Base-by-base conservation (phyloP, 2,329 filamentous ascomycete species). In the Hymenotorrendiella dingleyae region DNA sequence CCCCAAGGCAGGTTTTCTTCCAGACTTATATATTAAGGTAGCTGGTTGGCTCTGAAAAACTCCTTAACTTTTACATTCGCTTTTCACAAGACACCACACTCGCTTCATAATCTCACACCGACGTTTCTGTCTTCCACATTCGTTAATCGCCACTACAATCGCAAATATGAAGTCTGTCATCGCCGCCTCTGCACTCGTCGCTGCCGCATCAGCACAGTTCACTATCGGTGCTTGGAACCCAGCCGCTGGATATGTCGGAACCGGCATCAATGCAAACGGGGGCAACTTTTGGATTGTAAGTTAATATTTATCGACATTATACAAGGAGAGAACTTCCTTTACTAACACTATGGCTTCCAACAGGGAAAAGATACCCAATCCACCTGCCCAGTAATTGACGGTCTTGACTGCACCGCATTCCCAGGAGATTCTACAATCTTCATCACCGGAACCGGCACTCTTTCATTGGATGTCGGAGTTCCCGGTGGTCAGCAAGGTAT, bases 311-410 rank as follows among this genome's bases (percentile, higher is more conserved):
- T 5, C 16, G 3, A 20, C 10, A 37, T 16, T 14, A 19, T 1
- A 11, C 5, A 14, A 27, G 6, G 19, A 16, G 16, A 30, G 4
- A 17, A 33, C n/a, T n/a, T n/a, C n/a, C n/a, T n/a, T n/a, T 16
- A 24, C 27, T 40, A 17, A 40, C 19, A 28, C 16, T 17, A 11
- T 23, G n/a, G n/a, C n/a, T n/a, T n/a, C n/a, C n/a, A 14, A 24
- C 20, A 40, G 37, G 40, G 40, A 23, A 43, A 43, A 20, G n/a
- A 23, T 16, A 27, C 72, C 4, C 53, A 64, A 3, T 64, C 68
- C 36, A 75, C 71, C 62, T 78, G 74, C 59, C 73, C 73, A 2
- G 47, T 52, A 4, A 41, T 58, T 7, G 26, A 40, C 2, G 45
- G 42, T 4, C 40, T 42, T 6, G 32, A 43, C 21, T 47, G 45